phyloP scores from a whole-genome alignment of 768 basidiomycete genomes.

The Lactarius sp. region DNA sequence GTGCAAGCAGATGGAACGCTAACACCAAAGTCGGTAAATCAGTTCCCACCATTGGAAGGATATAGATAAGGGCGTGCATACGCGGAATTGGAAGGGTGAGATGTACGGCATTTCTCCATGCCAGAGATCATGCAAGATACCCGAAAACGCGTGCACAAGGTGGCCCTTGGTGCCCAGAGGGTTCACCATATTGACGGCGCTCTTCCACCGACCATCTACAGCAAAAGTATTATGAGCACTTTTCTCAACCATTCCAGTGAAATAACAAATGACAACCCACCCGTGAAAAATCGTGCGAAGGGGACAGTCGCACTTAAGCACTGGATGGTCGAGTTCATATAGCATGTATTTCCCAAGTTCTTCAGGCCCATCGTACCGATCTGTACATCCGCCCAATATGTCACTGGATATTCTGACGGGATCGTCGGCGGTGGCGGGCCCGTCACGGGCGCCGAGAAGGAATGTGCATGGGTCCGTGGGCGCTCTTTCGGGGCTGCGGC shows the following conservation, averaged over 20 bases:
- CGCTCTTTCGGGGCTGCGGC: constrained; percentile 75
- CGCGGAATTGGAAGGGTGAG: constrained; percentile 79
- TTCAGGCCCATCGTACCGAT: constrained; percentile 83
- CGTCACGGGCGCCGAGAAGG: constrained; percentile 33
- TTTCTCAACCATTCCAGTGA: neutral
- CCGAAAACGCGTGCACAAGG: constrained; percentile 77
- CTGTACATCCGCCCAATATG: constrained; percentile 78
- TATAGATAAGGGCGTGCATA: constrained; percentile 31
- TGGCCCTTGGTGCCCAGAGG: constrained; percentile 83
- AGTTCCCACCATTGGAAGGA: neutral
- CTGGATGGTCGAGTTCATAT: constrained; percentile 98
- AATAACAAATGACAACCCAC: constrained; percentile 39
- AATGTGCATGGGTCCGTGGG: constrained; percentile 42
- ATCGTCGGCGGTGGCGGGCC: constrained; percentile 63
- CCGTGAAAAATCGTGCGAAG: constrained; percentile 88
- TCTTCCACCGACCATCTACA: constrained; percentile 75
- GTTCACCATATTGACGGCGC: constrained; percentile 79
- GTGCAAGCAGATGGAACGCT: constrained; percentile 57
- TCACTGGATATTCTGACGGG: constrained; percentile 70
- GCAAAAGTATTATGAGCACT: constrained; percentile 1
- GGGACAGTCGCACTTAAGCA: constrained; percentile 93
- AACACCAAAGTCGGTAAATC: constrained; percentile 28
- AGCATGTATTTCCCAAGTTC: constrained; percentile 96
- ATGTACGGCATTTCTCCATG: constrained; percentile 79
- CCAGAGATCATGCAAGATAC: constrained; percentile 82